phyloP scores from a whole-genome alignment of 495 filamentous ascomycete genomes.

The Tuber umbilicatum region DNA sequence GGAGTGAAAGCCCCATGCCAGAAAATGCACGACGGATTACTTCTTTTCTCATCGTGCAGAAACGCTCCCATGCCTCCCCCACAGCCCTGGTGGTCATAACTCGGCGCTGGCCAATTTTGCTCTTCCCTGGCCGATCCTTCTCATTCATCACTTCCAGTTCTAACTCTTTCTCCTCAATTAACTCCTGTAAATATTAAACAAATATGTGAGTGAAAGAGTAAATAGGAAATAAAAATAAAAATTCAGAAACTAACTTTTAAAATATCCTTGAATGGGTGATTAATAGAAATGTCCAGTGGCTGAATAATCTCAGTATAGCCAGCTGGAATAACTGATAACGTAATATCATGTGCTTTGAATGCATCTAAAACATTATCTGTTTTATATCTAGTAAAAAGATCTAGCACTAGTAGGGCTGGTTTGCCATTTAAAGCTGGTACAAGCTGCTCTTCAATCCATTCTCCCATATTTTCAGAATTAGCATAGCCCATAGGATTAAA shows the following conservation, averaged over 20 bases:
- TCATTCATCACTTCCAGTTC: not conserved
- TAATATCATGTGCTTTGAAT: not conserved
- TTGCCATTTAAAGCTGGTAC: not conserved
- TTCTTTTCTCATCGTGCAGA: not conserved
- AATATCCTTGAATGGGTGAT: not conserved
- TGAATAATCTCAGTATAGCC: constrained; percentile 4
- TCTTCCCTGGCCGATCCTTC: not conserved
- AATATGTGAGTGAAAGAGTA: not conserved
- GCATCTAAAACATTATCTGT: not conserved
- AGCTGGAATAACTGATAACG: not conserved
- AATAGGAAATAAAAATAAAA: not conserved
- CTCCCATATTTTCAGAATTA: not conserved
- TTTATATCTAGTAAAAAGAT: not conserved
- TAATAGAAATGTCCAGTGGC: not conserved
- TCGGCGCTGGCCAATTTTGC: not conserved
- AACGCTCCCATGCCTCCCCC: not conserved
- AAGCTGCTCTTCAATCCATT: constrained; percentile 7
- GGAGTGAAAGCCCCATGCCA: not conserved
- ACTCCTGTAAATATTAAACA: not conserved
- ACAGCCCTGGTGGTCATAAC: not conserved
- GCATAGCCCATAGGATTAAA: constrained; percentile 6
- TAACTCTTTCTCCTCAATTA: not conserved
- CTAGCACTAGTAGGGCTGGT: not conserved
- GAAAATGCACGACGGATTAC: not conserved
- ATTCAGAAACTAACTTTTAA: not conserved